phyloP scores from a whole-genome alignment of 441 rosid genomes.

The Raphanus hybrid region DNA sequence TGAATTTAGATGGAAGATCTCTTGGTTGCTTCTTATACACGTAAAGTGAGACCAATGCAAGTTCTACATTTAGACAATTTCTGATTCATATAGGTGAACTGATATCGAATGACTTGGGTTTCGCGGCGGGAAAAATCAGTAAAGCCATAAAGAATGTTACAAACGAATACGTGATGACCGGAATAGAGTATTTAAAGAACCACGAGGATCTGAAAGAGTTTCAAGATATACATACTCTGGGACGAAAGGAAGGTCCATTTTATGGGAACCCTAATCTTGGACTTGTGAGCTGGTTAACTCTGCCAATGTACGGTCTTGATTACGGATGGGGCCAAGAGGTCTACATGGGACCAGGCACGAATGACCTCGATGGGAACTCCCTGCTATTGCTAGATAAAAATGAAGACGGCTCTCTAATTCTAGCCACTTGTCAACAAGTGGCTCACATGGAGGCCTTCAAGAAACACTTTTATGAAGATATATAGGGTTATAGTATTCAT shows the following conservation, averaged over 20 bases:
- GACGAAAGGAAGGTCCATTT: constrained; percentile 54
- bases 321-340: constrained; percentile 69
- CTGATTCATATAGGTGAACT: constrained; percentile 40
- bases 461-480: constrained; percentile 57
- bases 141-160: constrained; percentile 54
- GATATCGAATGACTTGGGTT: constrained; percentile 49
- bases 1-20: neutral
- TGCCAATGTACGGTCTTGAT: constrained; percentile 58
- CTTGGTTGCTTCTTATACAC: neutral
- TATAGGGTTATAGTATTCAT: constrained; percentile 30
- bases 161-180: constrained; percentile 46
- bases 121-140: constrained; percentile 46
- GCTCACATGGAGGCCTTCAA: constrained; percentile 59
- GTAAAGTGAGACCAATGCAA: neutral
- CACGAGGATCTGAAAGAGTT: constrained; percentile 51
- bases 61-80: neutral
- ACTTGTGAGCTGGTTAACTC: constrained; percentile 64
- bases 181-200: constrained; percentile 50
- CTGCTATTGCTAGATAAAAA: constrained; percentile 49
- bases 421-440: constrained; percentile 51
- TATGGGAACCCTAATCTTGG: constrained; percentile 66
- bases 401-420: constrained; percentile 36
- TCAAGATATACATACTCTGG: constrained; percentile 54
- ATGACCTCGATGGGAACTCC: constrained; percentile 59
- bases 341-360: constrained; percentile 58